These are phyloP conservation scores for Starmerella sirachaensis DNA, from an alignment of 805 yeast species.

Conservation along the genomic window DNA sequence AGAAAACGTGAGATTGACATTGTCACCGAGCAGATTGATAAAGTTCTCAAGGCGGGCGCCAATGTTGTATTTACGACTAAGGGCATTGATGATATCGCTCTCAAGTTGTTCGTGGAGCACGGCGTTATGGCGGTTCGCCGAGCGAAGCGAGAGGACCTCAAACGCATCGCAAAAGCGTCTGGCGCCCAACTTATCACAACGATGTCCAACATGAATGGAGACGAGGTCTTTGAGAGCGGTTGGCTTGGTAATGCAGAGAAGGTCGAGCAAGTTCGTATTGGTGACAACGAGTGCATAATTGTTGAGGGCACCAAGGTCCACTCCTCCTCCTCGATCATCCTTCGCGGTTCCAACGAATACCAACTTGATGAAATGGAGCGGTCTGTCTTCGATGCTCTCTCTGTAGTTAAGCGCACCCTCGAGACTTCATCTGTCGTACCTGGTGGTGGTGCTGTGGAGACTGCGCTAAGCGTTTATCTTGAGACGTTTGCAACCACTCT, in stretches of 20 bases:
- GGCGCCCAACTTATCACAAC: slow-evolving; percentile 85
- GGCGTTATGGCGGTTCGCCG: slow-evolving; percentile 94
- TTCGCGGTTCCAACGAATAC: slow-evolving; percentile 90
- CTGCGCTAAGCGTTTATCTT: slow-evolving; percentile 85
- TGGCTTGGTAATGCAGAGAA: slow-evolving; percentile 83
- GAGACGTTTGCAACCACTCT: slow-evolving; percentile 97
- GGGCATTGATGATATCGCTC: slow-evolving; percentile 86
- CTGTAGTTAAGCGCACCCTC: slow-evolving; percentile 89
- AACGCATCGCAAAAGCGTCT: slow-evolving; percentile 94
- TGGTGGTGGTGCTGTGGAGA: slow-evolving; percentile 99
- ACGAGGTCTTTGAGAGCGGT: slow-evolving; percentile 75
- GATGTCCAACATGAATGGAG: slow-evolving; percentile 91
- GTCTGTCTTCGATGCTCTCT: slow-evolving; percentile 84
- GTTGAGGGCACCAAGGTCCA: slow-evolving; percentile 84
- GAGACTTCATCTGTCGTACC: slow-evolving; percentile 93
- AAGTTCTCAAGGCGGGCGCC: slow-evolving; percentile 78
- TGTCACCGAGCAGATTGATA: slow-evolving; percentile 67
- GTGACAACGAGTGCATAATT: slow-evolving; percentile 94
- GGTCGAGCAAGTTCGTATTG: slow-evolving; percentile 78
- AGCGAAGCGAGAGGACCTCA: slow-evolving; percentile 89
- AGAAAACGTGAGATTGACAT: slow-evolving; percentile 82
- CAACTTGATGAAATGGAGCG: slow-evolving; percentile 98
- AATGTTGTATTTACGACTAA: slow-evolving; percentile 86
- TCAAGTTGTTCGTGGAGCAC: slow-evolving; percentile 82
- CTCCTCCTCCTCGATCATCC: slow-evolving; percentile 78